Evolutionary conservation across 495 filamentous ascomycete species (phyloP), one percentile per base, ranked within the genome.

Genomic region (Oidiodendron maius): DNA sequence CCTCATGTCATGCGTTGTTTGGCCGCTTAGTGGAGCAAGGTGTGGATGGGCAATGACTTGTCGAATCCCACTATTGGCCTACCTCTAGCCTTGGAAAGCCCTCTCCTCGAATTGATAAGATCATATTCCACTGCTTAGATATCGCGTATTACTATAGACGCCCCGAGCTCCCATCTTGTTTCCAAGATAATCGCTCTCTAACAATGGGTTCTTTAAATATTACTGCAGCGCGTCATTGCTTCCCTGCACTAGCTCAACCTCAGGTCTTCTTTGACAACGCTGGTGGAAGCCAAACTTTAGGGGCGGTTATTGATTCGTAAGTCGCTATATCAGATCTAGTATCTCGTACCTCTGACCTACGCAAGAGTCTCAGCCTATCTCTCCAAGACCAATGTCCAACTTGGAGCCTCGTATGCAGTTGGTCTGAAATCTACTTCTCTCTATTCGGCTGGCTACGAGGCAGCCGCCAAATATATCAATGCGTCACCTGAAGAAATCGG

Each of bases 191-290:
- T n/a, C 15, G 12, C 10, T 15, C 13, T 20, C 15, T 12, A n/a
- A n/a, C n/a, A n/a, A 57, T 58, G 55, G 16, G 16, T 18, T 22
- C 38, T 21, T 74, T 86, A 59, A 64, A 80, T 53, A 64, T 87
- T 34, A 55, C 68, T 6, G 57, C 61, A 12, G 76, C 75, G n/a
- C 77, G 77, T 40, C 62, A 71, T 40, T 65, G 69, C 20, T 89
- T 90, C 72, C 83, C 84, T 41, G 81, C 84, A 13, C 60, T 88
- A 37, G 46, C 75, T 20, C 71, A 80, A 51, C 66, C 78, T 30
- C 83, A 88, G 55, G 69, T 88, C 26, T 86, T 76, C 60, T 72
- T 89, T 55, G 84, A 89, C 56, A 89, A 88, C 56, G 84, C 86
- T 3, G 84, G 83, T 17, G 85, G 84, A 36, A 87, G 77, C 59